Conservation (phyloP, 1,139 yeast genomes). For the Suhomyces bolitotheri region DNA sequence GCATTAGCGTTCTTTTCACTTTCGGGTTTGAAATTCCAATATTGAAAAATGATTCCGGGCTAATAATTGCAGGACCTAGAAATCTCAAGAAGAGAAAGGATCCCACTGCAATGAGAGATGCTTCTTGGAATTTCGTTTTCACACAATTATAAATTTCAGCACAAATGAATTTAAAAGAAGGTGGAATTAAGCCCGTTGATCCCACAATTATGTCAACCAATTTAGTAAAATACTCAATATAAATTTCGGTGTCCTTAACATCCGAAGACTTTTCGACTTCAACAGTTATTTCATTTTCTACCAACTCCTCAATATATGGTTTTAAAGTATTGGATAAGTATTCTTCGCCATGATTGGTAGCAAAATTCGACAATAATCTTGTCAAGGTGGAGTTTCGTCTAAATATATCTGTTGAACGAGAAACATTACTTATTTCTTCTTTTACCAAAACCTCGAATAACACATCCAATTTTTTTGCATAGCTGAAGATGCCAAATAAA, state of each 20-base stretch:
- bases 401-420: constrained; percentile 68
- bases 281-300: constrained; percentile 51
- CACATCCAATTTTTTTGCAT: constrained; percentile 52
- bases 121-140: constrained; percentile 63
- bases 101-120: constrained; percentile 75
- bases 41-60: constrained; percentile 68
- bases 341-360: constrained; percentile 62
- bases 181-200: constrained; percentile 63
- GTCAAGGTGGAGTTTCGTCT: constrained; percentile 85
- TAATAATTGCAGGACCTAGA: constrained; percentile 88
- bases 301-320: constrained; percentile 57
- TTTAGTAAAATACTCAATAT: constrained; percentile 56
- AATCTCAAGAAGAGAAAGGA: constrained; percentile 84
- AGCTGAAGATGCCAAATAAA: constrained; percentile 60
- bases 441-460: constrained; percentile 58
- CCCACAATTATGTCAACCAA: constrained; percentile 62
- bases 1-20: constrained; percentile 73
- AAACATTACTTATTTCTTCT: constrained; percentile 61
- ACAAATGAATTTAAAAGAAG: constrained; percentile 73
- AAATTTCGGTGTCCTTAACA: constrained; percentile 48
- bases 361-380: constrained; percentile 68
- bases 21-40: constrained; percentile 49
- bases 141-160: constrained; percentile 69
- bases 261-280: constrained; percentile 62
- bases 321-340: constrained; percentile 56